Evolutionary conservation across 768 basidiomycete genomes (phyloP), one percentile per base, ranked within the genome.

Genomic region (Tephrocybe sp.): DNA sequence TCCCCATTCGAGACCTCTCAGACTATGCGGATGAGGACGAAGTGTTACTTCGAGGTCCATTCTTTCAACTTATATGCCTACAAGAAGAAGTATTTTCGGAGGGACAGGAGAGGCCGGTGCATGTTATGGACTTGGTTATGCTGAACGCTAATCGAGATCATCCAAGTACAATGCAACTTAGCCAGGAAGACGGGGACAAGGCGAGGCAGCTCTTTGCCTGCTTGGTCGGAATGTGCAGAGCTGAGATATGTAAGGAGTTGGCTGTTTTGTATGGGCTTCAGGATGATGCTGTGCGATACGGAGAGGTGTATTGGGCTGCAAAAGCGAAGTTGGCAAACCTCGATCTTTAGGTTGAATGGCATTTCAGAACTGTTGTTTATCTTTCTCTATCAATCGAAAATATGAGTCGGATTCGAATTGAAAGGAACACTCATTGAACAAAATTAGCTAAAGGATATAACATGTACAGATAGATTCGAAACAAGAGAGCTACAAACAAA

Each of bases 51-150:
- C 51, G 55, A 2, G 55, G 55, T 23, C 55, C 55, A 19, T 57
- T 57, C 39, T 57, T 57, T 30, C 55, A 57, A 44, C 55, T 57
- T 26, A 17, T 57, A n/a, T 47, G 48, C 14, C 40, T 57, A 20
- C 44, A 31, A 33, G 55, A 57, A 41, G 55, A 57, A 19, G 6
- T 47, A 10, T 35, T 57, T 4, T 26, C 26, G 7, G 55, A 53
- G 20, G 52, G 55, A 16, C 39, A 42, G 6, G 52, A 53, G 26
- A 38, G 17, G 19, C 46, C 54, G 4, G 38, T 57, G 13, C 51
- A 53, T 19, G 55, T 57, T 14, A 57, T 57, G 49, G 55, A 57
- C 19, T 30, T 57, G 49, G 52, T 57, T 20, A 57, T 57, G 55
- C 26, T 57, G 23, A 57, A 57, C 30, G 22, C 49, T 22, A 57